Conservation (phyloP, 768 basidiomycete genomes). For the Solioccasus polychromus region DNA sequence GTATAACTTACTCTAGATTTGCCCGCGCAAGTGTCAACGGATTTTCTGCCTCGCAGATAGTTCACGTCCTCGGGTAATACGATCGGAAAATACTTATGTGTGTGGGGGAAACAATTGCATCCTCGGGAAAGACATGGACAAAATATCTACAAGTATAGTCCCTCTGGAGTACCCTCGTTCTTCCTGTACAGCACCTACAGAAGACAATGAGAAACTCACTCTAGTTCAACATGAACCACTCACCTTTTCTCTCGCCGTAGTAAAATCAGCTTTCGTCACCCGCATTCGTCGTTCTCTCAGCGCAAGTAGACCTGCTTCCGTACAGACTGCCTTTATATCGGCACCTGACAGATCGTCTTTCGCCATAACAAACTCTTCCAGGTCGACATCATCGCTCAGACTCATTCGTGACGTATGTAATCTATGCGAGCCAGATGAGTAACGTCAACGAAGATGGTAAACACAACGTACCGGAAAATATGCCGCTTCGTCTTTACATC, state of each 20-base stretch:
- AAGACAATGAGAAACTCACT: conserved; percentile 10
- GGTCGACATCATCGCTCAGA: conserved; percentile 79
- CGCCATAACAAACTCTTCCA: conserved; percentile 93
- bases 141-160: conserved; percentile 65
- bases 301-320: conserved; percentile 95
- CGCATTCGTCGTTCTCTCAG: conserved; percentile 93
- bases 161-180: conserved; percentile 95
- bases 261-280: conserved; percentile 89
- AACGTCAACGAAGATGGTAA: neutral
- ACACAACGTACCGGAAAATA: conserved; percentile 75
- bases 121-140: conserved; percentile 5
- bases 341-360: conserved; percentile 97
- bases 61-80: neutral
- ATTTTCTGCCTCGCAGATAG: neutral
- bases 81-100: neutral
- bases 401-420: conserved; percentile 96
- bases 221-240: conserved; percentile 10
- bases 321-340: conserved; percentile 98
- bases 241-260: conserved; percentile 91
- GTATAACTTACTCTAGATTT: neutral
- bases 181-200: conserved; percentile 85
- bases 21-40: too few species aligned
- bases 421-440: conserved; percentile 35
- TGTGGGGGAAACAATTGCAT: neutral
- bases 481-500: conserved; percentile 99